phyloP scores from a whole-genome alignment of 2,329 filamentous ascomycete genomes.

The Herpotrichia juniperi region DNA sequence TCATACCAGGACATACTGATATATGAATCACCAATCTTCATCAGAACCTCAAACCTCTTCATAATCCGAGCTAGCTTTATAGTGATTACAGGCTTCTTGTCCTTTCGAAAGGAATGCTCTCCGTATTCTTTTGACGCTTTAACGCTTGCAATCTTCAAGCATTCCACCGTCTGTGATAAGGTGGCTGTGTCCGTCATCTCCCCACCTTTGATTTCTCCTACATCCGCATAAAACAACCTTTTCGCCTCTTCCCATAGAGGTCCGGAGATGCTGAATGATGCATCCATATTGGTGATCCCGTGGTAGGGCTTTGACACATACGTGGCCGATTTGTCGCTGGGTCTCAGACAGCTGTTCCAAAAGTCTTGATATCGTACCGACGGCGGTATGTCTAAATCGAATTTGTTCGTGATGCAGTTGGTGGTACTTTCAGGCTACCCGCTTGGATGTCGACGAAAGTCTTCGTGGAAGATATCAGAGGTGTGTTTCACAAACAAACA shows the following conservation, averaged over 20 bases:
- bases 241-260: conserved; percentile 6
- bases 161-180: background rate
- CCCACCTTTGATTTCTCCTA: conserved; percentile 3
- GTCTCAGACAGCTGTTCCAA: too few species aligned
- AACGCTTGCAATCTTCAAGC: background rate
- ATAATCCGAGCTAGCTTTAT: background rate
- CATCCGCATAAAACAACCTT: conserved; percentile 2
- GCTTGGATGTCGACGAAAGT: too few species aligned
- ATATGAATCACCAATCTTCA: background rate
- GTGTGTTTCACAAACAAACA: too few species aligned
- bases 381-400: too few species aligned
- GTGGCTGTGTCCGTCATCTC: conserved; percentile 1
- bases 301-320: too few species aligned
- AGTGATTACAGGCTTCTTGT: conserved; percentile 1
- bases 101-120: background rate
- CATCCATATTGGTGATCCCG: background rate
- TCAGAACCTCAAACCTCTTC: background rate
- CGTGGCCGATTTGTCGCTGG: too few species aligned
- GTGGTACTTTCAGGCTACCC: too few species aligned
- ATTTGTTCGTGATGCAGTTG: too few species aligned
- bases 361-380: too few species aligned
- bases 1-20: background rate
- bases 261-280: background rate
- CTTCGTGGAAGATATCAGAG: too few species aligned
- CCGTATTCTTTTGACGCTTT: conserved; percentile 6